phyloP scores from a whole-genome alignment of 2,329 filamentous ascomycete species.

The Grosmannia serpens region DNA sequence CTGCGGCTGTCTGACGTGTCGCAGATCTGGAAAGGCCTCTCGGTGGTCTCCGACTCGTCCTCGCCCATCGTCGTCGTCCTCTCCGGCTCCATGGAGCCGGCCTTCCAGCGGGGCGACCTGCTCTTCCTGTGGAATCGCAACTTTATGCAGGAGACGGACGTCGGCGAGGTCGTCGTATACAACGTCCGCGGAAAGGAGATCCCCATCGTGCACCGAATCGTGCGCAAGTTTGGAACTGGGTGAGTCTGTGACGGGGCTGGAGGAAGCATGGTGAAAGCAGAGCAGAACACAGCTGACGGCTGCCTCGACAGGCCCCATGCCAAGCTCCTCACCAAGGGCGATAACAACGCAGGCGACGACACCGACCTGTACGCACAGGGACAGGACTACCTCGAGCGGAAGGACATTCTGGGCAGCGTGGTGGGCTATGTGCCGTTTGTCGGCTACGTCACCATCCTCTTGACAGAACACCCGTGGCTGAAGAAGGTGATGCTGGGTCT shows the following conservation, averaged over 20 bases:
- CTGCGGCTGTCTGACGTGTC: background rate
- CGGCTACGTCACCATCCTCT: conserved; percentile 90
- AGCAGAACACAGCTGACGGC: background rate
- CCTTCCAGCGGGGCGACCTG: conserved; percentile 67
- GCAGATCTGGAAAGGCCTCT: conserved; percentile 79
- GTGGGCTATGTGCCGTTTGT: conserved; percentile 88
- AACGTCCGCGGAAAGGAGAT: conserved; percentile 92
- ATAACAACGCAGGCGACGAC: conserved; percentile 92
- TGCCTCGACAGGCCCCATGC: conserved; percentile 33
- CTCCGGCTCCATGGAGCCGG: conserved; percentile 74
- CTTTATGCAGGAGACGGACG: conserved; percentile 39
- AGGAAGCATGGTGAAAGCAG: background rate
- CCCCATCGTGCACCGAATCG: conserved; percentile 88
- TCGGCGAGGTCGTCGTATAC: conserved; percentile 45
- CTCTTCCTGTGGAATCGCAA: conserved; percentile 69
- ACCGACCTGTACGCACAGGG: conserved; percentile 71
- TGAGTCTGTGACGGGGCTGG: conserved; percentile 21
- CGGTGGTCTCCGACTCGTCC: conserved; percentile 62
- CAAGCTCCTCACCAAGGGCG: conserved; percentile 89
- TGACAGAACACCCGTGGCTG: conserved; percentile 92
- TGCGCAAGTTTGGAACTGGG: conserved; percentile 58
- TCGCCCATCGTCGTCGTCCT: conserved; percentile 76
- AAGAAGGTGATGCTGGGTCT: conserved; percentile 91
- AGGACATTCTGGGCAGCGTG: conserved; percentile 86
- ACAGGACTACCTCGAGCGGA: conserved; percentile 75